Conservation (phyloP, 2,329 filamentous ascomycete genomes). For the Phaeophleospora eucalypticola region DNA sequence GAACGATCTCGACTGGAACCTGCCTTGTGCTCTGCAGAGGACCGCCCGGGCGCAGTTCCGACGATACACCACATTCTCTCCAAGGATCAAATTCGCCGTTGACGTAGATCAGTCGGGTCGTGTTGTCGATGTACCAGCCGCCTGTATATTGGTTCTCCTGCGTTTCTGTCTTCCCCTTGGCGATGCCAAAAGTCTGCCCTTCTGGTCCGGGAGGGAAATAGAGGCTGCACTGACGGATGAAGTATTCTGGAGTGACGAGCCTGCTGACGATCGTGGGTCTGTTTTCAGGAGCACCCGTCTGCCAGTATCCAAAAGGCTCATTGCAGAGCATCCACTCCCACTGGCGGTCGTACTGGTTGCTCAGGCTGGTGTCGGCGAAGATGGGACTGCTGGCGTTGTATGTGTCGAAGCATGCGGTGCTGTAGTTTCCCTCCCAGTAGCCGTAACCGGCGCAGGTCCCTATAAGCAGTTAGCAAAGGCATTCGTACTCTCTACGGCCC, state of each 20-base stretch:
- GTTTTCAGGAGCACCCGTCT: constrained; percentile 49
- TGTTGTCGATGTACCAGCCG: constrained; percentile 55
- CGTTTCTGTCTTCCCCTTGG: constrained; percentile 45
- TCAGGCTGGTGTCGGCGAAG: constrained; percentile 48
- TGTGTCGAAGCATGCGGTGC: constrained; percentile 50
- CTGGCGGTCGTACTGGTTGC: constrained; percentile 48
- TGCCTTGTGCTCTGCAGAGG: constrained; percentile 46
- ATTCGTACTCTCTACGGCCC: constrained; percentile 33
- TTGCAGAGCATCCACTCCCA: constrained; percentile 63
- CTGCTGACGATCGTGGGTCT: constrained; percentile 50
- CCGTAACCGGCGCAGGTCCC: constrained; percentile 35
- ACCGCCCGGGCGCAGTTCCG: constrained; percentile 52
- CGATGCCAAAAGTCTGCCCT: constrained; percentile 48
- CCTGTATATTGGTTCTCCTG: constrained; percentile 52
- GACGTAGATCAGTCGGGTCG: constrained; percentile 53
- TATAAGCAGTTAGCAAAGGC: neutral
- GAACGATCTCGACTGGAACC: constrained; percentile 52
- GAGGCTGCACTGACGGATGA: constrained; percentile 52
- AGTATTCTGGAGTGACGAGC: constrained; percentile 50
- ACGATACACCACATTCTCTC: constrained; percentile 52
- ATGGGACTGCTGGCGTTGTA: constrained; percentile 48
- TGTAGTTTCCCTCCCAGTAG: constrained; percentile 45
- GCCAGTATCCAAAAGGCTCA: constrained; percentile 58
- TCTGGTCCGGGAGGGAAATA: constrained; percentile 51
- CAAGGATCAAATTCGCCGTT: constrained; percentile 61